Evolutionary conservation across 1,284 basidiomycete genomes (phyloP), one percentile per base, ranked within the genome.

Genomic region (Schizopora paradoxa): DNA sequence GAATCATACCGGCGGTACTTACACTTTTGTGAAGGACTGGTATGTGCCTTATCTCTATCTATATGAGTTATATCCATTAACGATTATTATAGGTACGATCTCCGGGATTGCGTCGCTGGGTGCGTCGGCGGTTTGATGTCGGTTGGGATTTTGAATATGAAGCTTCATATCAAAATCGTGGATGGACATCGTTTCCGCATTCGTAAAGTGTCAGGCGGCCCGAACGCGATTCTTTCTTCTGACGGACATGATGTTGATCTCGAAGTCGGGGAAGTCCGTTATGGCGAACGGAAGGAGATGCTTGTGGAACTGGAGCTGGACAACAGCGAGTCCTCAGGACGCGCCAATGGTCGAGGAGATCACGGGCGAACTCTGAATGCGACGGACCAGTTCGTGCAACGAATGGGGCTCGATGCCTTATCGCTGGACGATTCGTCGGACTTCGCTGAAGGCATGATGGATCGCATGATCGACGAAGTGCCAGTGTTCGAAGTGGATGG

Each of bases 21-120:
- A 98, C 68, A 97, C 93, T 5, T 97, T 94, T 58, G 91, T 96
- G 47, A 87, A 87, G 63, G 93, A 96, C 61, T 95, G 91, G 88
- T 66, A 52, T 47, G 61, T 51, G 2, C 1, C n/a, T 11, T 11
- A 7, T 10, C n/a, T 21, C 5, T 19, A 13, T 32, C 22, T 11
- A 10, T 27, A 35, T 3, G 10, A 10, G 18, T 3, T 8, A 8
- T 19, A 8, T 14, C 6, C 16, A 43, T 45, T 2, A 35, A 19
- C 18, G 18, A 16, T 14, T 26, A n/a, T 11, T 14, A 13, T 42
- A 52, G 51, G 53, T 91, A 96, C 64, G 87, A 93, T 61, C 79
- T 96, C 22, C 81, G 88, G 36, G 84, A 89, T 56, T 86, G 90
- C 51, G 72, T 97, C 21, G 90, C 91, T 2, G 94, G 93, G 5